Evolutionary conservation across 2,329 filamentous ascomycete genomes (phyloP).

Genomic region (Plenodomus tracheiphilus): DNA sequence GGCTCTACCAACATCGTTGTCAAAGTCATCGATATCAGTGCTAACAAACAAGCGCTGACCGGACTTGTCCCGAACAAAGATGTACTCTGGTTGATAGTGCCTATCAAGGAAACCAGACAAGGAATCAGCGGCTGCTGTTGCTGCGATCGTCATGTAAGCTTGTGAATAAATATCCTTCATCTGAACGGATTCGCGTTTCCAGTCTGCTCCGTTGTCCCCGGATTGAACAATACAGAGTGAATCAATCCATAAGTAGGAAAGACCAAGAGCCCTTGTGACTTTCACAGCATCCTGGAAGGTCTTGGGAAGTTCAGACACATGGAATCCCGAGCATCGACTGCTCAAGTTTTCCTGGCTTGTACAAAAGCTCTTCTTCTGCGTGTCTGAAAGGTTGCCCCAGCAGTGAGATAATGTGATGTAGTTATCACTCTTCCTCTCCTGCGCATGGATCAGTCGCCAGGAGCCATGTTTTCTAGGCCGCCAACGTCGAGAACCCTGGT

Average conservation of each 20-base stretch:
- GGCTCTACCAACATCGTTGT: neutral
- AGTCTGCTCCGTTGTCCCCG: slow-evolving; percentile 3
- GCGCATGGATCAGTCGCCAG: neutral
- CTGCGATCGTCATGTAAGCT: slow-evolving; percentile 7
- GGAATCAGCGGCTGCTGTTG: neutral
- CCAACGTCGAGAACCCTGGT: neutral
- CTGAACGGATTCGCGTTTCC: neutral
- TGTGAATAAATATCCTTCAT: slow-evolving; percentile 4
- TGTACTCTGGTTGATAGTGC: neutral
- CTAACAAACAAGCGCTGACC: neutral
- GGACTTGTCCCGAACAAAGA: neutral
- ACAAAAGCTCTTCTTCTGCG: neutral
- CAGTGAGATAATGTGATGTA: slow-evolving; percentile 6
- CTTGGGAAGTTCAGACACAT: slow-evolving; percentile 5
- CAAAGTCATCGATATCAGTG: neutral
- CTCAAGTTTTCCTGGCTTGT: neutral
- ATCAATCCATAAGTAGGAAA: slow-evolving; percentile 9
- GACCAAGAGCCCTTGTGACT: neutral
- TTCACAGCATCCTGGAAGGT: slow-evolving; percentile 12
- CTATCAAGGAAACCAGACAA: neutral
- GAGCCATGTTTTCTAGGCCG: neutral
- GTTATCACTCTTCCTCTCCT: neutral
- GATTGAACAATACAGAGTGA: slow-evolving; percentile 14
- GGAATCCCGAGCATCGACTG: neutral
- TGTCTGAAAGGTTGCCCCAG: slow-evolving; percentile 2